phyloP scores from a whole-genome alignment of 768 basidiomycete species.

The Mycena indigotica region DNA sequence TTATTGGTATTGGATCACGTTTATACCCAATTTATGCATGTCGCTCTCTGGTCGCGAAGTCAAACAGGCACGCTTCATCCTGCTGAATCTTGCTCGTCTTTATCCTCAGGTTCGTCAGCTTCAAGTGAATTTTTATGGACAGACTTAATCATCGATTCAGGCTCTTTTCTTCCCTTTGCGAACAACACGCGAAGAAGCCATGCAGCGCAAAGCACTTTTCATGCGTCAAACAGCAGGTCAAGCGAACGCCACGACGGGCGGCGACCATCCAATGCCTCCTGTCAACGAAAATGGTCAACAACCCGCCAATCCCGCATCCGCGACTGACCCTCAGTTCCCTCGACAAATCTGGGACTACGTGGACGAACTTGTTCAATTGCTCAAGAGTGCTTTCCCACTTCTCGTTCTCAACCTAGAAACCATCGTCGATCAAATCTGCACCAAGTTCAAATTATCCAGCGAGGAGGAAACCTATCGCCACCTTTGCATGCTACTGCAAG shows the following conservation, averaged over 20 bases:
- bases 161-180: slow-evolving; percentile 94
- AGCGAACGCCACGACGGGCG: slow-evolving; percentile 24
- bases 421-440: slow-evolving; percentile 91
- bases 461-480: slow-evolving; percentile 96
- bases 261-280: slow-evolving; percentile 24
- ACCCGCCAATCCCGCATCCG: slow-evolving; percentile 9
- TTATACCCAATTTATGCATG: slow-evolving; percentile 90
- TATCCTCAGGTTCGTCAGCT: slow-evolving; percentile 67
- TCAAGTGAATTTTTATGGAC: too few relatives aligned
- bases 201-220: slow-evolving; percentile 38
- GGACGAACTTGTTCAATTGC: slow-evolving; percentile 89
- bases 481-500: slow-evolving; percentile 82
- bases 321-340: slow-evolving; percentile 34
- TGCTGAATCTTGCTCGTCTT: slow-evolving; percentile 86
- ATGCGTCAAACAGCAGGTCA: slow-evolving; percentile 34
- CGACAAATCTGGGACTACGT: slow-evolving; percentile 87
- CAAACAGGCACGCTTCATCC: slow-evolving; percentile 86
- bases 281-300: slow-evolving; percentile 18
- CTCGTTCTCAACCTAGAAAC: slow-evolving; percentile 95
- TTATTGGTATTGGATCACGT: slow-evolving; percentile 98
- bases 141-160: slow-evolving; percentile 43
- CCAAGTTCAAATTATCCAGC: slow-evolving; percentile 82
- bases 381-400: slow-evolving; percentile 95
- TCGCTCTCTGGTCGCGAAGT: slow-evolving; percentile 91
- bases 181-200: slow-evolving; percentile 76